Evolutionary conservation across 176 grass and related monocot genomes (phyloP).

Genomic region (sorghum (Sorghum bicolor)): DNA sequence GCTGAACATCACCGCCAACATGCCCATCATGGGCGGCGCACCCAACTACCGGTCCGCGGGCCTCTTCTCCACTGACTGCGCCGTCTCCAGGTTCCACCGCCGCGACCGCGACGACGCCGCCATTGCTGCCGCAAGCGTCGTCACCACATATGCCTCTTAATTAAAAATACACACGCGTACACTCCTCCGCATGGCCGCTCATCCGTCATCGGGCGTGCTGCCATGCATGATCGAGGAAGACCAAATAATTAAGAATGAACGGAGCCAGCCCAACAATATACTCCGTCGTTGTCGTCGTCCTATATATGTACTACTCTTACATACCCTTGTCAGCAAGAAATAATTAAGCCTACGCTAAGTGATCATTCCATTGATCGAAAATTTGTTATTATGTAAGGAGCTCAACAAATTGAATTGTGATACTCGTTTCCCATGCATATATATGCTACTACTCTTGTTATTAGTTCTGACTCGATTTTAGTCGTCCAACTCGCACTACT

Average conservation of each 20-base stretch:
- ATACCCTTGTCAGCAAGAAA: background rate
- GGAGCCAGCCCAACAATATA: background rate
- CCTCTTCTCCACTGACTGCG: slow-evolving; percentile 60
- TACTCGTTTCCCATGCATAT: background rate
- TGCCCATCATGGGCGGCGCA: slow-evolving; percentile 59
- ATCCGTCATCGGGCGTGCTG: too few relatives aligned
- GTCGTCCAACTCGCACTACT: too few relatives aligned
- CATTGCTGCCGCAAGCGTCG: background rate
- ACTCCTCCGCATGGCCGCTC: too few relatives aligned
- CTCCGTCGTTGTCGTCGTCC: too few relatives aligned
- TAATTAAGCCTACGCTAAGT: background rate
- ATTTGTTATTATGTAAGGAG: background rate
- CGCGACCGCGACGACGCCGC: too few relatives aligned
- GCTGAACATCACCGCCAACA: slow-evolving; percentile 41
- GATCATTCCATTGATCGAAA: background rate
- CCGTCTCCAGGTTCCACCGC: slow-evolving; percentile 31
- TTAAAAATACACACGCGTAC: background rate
- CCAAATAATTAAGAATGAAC: background rate
- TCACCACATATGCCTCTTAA: background rate
- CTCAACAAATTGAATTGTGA: background rate
- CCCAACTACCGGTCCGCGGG: slow-evolving; percentile 21
- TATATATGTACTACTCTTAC: background rate
- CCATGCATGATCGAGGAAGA: background rate
- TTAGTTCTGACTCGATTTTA: too few relatives aligned
- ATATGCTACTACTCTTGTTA: too few relatives aligned